These are phyloP conservation scores for Trichoderma aggressivum DNA, from an alignment of 2,329 filamentous ascomycete species.

Conservation along the genomic window DNA sequence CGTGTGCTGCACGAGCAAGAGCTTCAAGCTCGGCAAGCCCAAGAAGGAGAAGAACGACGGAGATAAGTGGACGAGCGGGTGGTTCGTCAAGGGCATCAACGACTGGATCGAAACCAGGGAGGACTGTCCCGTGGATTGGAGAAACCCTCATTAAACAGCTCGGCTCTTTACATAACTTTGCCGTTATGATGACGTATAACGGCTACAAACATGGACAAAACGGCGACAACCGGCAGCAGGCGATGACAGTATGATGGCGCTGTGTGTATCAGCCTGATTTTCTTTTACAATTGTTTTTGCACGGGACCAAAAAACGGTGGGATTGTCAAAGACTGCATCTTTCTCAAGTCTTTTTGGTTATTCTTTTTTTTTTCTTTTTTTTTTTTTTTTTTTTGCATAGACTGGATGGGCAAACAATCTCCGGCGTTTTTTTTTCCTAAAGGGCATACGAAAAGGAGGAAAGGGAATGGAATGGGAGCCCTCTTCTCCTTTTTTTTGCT, in stretches of 20 bases:
- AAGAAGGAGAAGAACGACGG: conserved; percentile 31
- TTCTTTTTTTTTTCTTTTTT: not conserved
- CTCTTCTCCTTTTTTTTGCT: not conserved
- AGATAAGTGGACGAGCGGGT: conserved; percentile 41
- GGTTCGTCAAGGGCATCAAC: conserved; percentile 46
- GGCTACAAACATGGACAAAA: not conserved
- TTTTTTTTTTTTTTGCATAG: not conserved
- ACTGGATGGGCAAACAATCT: not conserved
- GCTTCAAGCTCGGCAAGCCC: conserved; percentile 44
- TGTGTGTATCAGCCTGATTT: not conserved
- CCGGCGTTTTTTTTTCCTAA: conserved; percentile 7
- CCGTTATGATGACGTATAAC: not conserved
- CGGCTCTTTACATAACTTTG: not conserved
- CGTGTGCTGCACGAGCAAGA: conserved; percentile 42
- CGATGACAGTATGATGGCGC: not conserved
- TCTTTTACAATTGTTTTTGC: not conserved
- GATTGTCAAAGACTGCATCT: conserved; percentile 17
- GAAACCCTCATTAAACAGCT: conserved; percentile 29
- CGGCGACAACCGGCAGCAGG: not conserved
- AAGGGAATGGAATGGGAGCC: not conserved
- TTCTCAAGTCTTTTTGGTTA: not conserved
- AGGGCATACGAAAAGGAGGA: not conserved
- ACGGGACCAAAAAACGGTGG: not conserved
- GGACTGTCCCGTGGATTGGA: conserved; percentile 43
- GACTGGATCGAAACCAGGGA: conserved; percentile 46